These are phyloP conservation scores for Solanum peruvianum DNA, from an alignment of 257 asterid genomes.

Conservation along the genomic window DNA sequence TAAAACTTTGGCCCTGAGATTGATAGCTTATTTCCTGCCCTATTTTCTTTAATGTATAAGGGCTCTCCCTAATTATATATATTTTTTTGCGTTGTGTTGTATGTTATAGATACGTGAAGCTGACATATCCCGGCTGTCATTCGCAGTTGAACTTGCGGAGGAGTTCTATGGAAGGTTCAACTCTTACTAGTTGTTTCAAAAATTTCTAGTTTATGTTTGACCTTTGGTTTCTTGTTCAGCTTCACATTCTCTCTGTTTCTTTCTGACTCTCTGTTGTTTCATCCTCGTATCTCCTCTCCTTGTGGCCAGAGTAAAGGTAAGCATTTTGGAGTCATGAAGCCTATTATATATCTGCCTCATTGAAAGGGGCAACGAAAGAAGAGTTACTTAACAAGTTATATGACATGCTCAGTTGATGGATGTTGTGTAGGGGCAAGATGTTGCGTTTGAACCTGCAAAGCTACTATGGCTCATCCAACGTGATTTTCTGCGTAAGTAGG, in stretches of 20 bases:
- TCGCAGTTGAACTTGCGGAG: constrained; percentile 99
- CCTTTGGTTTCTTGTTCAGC: not conserved
- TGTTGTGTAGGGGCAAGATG: constrained; percentile 82
- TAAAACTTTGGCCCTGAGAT: not conserved
- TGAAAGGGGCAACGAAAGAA: not conserved
- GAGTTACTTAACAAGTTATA: not conserved
- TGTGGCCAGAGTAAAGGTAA: constrained; percentile 85
- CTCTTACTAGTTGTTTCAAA: not conserved
- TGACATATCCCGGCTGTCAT: constrained; percentile 90
- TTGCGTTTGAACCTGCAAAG: constrained; percentile 98
- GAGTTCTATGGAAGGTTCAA: constrained; percentile 93
- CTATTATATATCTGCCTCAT: not conserved
- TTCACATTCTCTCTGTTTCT: not conserved
- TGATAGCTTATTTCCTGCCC: not conserved
- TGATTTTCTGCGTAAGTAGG: constrained; percentile 83
- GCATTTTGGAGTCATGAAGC: not conserved
- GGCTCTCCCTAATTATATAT: not conserved
- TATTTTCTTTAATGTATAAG: not conserved
- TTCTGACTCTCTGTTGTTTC: constrained; percentile 5
- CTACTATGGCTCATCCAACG: constrained; percentile 98
- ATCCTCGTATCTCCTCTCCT: not conserved
- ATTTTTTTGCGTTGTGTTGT: not conserved
- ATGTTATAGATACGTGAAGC: constrained; percentile 90
- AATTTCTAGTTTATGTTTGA: not conserved
- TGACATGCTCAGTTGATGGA: constrained; percentile 9